These are phyloP conservation scores for Sphaerulina musiva DNA, from an alignment of 2,329 filamentous ascomycete species.

Conservation along the genomic window DNA sequence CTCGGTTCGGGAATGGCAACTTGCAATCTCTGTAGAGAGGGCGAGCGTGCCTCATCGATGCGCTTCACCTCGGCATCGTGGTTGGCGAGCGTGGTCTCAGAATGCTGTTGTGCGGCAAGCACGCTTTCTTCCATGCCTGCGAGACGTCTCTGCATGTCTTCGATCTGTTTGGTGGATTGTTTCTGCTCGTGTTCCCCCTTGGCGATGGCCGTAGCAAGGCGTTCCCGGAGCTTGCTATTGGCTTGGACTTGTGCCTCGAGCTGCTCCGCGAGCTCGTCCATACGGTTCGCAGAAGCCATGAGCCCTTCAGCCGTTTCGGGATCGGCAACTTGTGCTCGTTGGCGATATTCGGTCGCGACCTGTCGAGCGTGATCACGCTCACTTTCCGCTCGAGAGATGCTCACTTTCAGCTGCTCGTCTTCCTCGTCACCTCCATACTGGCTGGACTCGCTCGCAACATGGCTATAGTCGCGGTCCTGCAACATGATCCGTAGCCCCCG, in stretches of 20 bases:
- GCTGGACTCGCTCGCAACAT: constrained; percentile 55
- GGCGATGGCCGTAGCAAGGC: constrained; percentile 70
- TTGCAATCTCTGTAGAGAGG: constrained; percentile 65
- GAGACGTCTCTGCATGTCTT: constrained; percentile 72
- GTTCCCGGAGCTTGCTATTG: constrained; percentile 67
- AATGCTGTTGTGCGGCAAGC: constrained; percentile 72
- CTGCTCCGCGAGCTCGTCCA: constrained; percentile 71
- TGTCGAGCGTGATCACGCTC: constrained; percentile 66
- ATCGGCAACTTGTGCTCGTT: constrained; percentile 54
- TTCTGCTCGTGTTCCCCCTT: constrained; percentile 81
- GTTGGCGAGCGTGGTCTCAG: constrained; percentile 72
- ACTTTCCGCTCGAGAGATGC: constrained; percentile 61
- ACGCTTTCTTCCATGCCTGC: constrained; percentile 78
- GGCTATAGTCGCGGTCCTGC: constrained; percentile 68
- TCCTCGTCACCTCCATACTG: constrained; percentile 24
- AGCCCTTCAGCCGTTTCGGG: constrained; percentile 51
- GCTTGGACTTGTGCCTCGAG: constrained; percentile 73
- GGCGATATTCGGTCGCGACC: constrained; percentile 56
- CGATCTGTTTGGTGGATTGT: constrained; percentile 73
- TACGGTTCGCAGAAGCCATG: constrained; percentile 63
- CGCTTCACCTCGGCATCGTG: constrained; percentile 79
- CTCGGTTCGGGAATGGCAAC: constrained; percentile 45
- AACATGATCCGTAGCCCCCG: constrained; percentile 71
- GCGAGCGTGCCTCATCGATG: constrained; percentile 69
- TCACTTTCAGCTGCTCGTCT: constrained; percentile 51